Percentiles rank a stretch among this genome's conserved stretches.
Evolutionary conservation across 768 basidiomycete species (phyloP).

Genomic region (Daedalea quercina): DNA sequence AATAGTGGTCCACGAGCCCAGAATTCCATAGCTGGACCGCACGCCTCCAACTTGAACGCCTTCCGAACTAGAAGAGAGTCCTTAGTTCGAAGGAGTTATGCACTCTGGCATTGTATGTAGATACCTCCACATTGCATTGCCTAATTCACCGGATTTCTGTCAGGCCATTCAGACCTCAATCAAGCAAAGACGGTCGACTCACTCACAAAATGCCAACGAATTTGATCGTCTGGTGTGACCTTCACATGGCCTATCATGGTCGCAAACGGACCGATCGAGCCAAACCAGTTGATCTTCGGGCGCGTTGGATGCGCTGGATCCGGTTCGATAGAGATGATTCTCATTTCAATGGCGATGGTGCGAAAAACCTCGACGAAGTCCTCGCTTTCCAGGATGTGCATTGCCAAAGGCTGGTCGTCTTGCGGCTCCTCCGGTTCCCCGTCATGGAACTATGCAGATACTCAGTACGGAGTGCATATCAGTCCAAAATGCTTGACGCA

Average conservation of each 20-base stretch:
- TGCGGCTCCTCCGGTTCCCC: background rate
- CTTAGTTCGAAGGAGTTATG: background rate
- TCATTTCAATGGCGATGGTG: conserved; percentile 39
- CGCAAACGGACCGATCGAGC: conserved; percentile 35
- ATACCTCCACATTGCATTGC: conserved; percentile 51
- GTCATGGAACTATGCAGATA: background rate
- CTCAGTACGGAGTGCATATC: too few relatives aligned
- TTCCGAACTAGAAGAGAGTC: conserved; percentile 40
- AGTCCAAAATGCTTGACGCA: conserved; percentile 10
- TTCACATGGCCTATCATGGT: conserved; percentile 47
- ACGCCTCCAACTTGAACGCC: conserved; percentile 57
- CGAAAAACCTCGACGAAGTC: conserved; percentile 49
- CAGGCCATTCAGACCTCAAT: conserved; percentile 1
- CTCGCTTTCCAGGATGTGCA: conserved; percentile 41
- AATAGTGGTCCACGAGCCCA: conserved; percentile 48
- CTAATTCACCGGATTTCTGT: conserved; percentile 36
- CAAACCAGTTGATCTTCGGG: conserved; percentile 48
- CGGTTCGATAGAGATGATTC: conserved; percentile 31
- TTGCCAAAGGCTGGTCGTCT: conserved; percentile 28
- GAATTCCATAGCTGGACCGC: conserved; percentile 50
- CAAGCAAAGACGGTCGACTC: background rate
- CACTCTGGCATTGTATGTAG: too few relatives aligned
- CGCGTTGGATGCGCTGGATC: conserved; percentile 44
- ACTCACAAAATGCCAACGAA: conserved; percentile 63
- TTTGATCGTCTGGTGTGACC: conserved; percentile 49